Conservation (phyloP, 1,284 basidiomycete genomes). For the Heterobasidion irregulare region DNA sequence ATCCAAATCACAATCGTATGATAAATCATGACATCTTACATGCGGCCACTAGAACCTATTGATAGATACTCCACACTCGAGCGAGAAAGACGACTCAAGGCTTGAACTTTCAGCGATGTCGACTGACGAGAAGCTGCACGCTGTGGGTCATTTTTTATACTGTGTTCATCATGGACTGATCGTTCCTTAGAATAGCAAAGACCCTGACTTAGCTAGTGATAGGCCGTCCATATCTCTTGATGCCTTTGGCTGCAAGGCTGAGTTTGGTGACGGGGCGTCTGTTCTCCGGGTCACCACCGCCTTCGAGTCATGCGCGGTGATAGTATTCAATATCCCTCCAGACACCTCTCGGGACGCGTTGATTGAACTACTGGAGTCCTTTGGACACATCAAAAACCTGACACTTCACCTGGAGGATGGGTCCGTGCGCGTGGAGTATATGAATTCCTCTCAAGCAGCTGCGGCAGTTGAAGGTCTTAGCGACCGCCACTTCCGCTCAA, state of each 20-base stretch:
- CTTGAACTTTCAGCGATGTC: no score
- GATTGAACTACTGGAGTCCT: slow-evolving; percentile 9
- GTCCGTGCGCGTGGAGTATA: slow-evolving; percentile 13
- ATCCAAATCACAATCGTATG: not conserved
- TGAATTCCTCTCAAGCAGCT: slow-evolving; percentile 7
- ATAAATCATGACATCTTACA: not conserved
- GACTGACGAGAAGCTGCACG: no score
- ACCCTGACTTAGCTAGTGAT: not conserved
- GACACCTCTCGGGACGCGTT: slow-evolving; percentile 2
- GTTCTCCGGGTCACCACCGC: not conserved
- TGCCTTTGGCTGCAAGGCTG: not conserved
- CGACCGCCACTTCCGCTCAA: not conserved
- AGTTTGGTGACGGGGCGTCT: not conserved
- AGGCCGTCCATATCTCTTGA: not conserved
- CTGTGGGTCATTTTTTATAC: no score
- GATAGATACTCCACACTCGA: no score
- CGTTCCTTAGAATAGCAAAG: not conserved
- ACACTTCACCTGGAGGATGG: not conserved
- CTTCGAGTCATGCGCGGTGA: not conserved
- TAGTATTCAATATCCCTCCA: slow-evolving; percentile 5
- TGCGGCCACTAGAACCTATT: not conserved
- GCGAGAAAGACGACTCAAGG: no score
- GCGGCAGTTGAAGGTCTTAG: slow-evolving; percentile 10
- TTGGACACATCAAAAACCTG: slow-evolving; percentile 11
- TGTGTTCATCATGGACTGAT: no score